Base-by-base conservation (phyloP, 2,329 filamentous ascomycete species). In the Raffaelea deltoideospora region DNA sequence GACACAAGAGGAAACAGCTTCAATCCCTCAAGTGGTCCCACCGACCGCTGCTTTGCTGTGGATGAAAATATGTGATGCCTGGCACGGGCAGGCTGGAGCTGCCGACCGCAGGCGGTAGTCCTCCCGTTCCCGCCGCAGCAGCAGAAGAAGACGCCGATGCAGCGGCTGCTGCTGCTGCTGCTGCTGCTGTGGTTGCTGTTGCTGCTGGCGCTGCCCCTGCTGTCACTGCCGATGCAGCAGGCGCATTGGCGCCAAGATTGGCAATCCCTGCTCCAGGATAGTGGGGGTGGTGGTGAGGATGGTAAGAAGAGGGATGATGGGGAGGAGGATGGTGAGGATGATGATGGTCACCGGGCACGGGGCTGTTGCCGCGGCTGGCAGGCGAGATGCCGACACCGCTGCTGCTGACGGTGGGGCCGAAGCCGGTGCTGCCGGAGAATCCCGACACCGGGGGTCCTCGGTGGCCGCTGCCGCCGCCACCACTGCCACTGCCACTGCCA, bases 291-390 rank as follows among this genome's bases (percentile, higher is more conserved):
- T 30, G 28, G 28, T 7, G 11, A 30, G 28, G 11, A 19, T 26
- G 23, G 13, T 10, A 31, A 17, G 17, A 10, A n/a, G n/a, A n/a
- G n/a, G n/a, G n/a, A n/a, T n/a, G n/a, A n/a, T n/a, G 20, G 34
- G 59, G 56, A 10, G 53, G 52, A n/a, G 53, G 52, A 7, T 30
- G 28, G 28, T 7, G 11, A 30, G 28, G 11, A 19, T 26, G 23
- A 26, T 10, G 19, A 17, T n/a, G 17, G n/a, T 28, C 33, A 32
- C 26, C 48, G 14, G 53, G 48, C 22, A 60, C 58, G 15, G 67
- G 67, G 45, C 67, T 72, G 26, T 63, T 66, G 15, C 64, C 67
- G 21, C 67, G 59, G 41, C 66, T 70, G 22, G 30, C 40, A 11
- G 42, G 38, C 23, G 35, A 28, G 4, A 31, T 37, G 15, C 8